A percentile compares a stretch with the other conserved stretches of the same genome.
Evolutionary conservation across 2,329 filamentous ascomycete species (phyloP).

Genomic region (Aschersonia sp.): DNA sequence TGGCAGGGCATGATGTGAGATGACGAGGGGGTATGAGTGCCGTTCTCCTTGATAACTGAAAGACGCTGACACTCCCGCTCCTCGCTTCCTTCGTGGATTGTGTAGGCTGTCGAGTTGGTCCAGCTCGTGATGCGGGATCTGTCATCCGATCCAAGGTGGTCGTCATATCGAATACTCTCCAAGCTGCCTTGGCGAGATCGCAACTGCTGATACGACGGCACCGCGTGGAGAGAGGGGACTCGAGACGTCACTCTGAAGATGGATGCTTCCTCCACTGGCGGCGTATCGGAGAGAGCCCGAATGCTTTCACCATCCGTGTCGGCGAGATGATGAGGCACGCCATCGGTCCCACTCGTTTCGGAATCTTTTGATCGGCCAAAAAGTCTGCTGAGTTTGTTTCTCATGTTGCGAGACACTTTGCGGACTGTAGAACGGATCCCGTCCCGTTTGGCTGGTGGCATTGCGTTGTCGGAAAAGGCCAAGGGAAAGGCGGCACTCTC

Average conservation of each 20-base stretch:
- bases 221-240: constrained; percentile 33
- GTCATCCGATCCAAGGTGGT: constrained; percentile 27
- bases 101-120: constrained; percentile 47
- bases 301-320: constrained; percentile 15
- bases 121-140: constrained; percentile 59
- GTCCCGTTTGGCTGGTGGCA: constrained; percentile 11
- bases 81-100: constrained; percentile 22
- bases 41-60: constrained; percentile 49
- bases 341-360: constrained; percentile 4
- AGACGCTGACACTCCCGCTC: constrained; percentile 41
- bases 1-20: constrained; percentile 6
- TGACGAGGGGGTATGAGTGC: constrained; percentile 22
- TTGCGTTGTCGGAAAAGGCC: constrained; percentile 12
- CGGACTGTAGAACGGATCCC: constrained; percentile 37
- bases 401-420: constrained; percentile 47
- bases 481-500: constrained; percentile 18
- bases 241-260: constrained; percentile 33
- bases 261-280: constrained; percentile 23
- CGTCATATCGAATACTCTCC: constrained; percentile 29
- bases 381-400: constrained; percentile 38
- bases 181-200: constrained; percentile 40
- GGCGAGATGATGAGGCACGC: constrained; percentile 4
- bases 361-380: constrained; percentile 14
- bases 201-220: constrained; percentile 29
- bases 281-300: constrained; percentile 19